Conservation (phyloP, 1,284 basidiomycete genomes). For the Cryptococcus depauperatus region DNA sequence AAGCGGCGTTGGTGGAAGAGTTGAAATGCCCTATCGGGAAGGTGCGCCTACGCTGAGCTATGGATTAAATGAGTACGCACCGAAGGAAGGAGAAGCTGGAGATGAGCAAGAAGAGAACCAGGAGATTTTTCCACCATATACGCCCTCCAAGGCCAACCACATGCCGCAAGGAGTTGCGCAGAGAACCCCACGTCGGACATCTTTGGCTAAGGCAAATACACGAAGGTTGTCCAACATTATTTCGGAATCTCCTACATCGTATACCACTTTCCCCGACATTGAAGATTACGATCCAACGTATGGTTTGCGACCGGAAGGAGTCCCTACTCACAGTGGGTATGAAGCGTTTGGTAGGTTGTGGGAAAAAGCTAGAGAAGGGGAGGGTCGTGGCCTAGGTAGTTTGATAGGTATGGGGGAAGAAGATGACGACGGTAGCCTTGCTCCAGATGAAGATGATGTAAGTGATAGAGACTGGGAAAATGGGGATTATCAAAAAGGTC, state of each 20-base stretch:
- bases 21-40: constrained; percentile 42
- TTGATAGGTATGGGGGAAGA: constrained; percentile 46
- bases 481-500: constrained; percentile 18
- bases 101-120: constrained; percentile 36
- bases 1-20: constrained; percentile 36
- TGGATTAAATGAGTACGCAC: constrained; percentile 39
- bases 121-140: constrained; percentile 34
- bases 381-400: constrained; percentile 48
- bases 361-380: constrained; percentile 57
- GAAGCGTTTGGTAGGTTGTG: constrained; percentile 46
- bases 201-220: constrained; percentile 8
- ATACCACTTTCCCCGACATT: constrained; percentile 64
- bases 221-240: constrained; percentile 19
- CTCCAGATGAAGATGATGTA: constrained; percentile 19
- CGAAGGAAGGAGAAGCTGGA: constrained; percentile 53
- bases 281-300: constrained; percentile 95
- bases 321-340: constrained; percentile 52
- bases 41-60: constrained; percentile 7
- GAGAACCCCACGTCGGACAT: constrained; percentile 22
- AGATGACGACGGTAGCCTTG: constrained; percentile 53
- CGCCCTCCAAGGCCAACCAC: constrained; percentile 13
- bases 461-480: constrained; percentile 26
- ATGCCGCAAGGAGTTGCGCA: no score
- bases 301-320: constrained; percentile 83
- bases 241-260: constrained; percentile 41